A percentile compares a stretch with the other conserved stretches of the same genome.
phyloP scores from a whole-genome alignment of 345 rosid genomes.

The Cochlearia excelsa region DNA sequence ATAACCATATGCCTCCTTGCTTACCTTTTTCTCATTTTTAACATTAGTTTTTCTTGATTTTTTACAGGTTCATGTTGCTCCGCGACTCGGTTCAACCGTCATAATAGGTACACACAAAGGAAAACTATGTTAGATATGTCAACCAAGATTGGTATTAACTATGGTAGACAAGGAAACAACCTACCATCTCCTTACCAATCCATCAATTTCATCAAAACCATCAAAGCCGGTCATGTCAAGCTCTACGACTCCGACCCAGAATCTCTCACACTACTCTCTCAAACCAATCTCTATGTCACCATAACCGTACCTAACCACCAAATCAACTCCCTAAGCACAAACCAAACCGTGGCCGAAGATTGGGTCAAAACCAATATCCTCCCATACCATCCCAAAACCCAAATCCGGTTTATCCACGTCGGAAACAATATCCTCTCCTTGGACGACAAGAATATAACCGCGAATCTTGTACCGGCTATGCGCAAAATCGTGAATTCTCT shows the following conservation, averaged over 20 bases:
- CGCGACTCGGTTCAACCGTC: conserved; percentile 10
- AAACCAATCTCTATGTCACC: conserved; percentile 52
- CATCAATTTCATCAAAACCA: conserved; percentile 45
- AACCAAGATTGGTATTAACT: conserved; percentile 36
- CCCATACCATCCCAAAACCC: conserved; percentile 55
- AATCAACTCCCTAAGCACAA: conserved; percentile 45
- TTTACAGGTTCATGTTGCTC: conserved; percentile 36
- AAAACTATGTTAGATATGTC: conserved; percentile 27
- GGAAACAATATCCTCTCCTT: conserved; percentile 59
- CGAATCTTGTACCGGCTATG: conserved; percentile 66
- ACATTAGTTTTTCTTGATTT: neutral
- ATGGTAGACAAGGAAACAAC: conserved; percentile 44
- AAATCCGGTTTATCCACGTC: conserved; percentile 51
- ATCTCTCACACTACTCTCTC: conserved; percentile 49
- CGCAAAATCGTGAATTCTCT: conserved; percentile 47
- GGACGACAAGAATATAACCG: conserved; percentile 37
- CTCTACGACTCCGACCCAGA: conserved; percentile 61
- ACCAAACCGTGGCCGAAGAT: conserved; percentile 43
- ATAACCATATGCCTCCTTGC: neutral
- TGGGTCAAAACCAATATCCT: conserved; percentile 62
- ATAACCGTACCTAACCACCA: conserved; percentile 60
- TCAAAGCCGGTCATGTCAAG: conserved; percentile 53
- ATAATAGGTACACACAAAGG: conserved; percentile 21
- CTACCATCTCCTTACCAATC: conserved; percentile 58
- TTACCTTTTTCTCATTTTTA: neutral